Percentiles rank a stretch among this genome's conserved stretches.
Evolutionary conservation across 1,139 yeast genomes (phyloP).

Genomic region (Pichia sp.): DNA sequence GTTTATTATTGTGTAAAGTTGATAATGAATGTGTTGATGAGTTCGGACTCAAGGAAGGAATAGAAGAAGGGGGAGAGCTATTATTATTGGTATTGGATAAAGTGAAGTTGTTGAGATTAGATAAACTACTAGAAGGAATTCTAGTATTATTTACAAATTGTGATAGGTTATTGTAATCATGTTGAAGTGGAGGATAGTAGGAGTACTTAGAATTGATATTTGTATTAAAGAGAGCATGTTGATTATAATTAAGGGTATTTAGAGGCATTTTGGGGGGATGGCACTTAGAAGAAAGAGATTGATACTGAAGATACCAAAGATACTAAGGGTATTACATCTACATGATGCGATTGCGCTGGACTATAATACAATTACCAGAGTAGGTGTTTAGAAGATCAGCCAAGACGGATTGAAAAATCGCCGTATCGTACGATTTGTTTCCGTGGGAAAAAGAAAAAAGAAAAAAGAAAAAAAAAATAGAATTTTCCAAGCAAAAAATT

Average conservation of each 20-base stretch:
- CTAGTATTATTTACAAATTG: not conserved
- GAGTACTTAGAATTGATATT: not conserved
- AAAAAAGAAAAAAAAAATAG: too few relatives aligned
- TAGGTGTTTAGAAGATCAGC: too few relatives aligned
- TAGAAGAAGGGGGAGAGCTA: not conserved
- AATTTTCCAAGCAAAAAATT: too few relatives aligned
- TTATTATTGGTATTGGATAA: not conserved
- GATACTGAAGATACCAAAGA: too few relatives aligned
- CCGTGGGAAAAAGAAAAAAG: too few relatives aligned
- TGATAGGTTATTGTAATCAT: not conserved
- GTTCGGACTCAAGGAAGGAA: not conserved
- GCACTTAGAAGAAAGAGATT: too few relatives aligned
- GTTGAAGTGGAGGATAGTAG: not conserved
- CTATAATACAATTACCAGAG: too few relatives aligned
- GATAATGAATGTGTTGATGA: not conserved
- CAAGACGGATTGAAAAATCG: too few relatives aligned
- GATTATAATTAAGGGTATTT: not conserved
- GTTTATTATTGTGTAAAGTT: not conserved
- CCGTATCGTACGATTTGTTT: too few relatives aligned
- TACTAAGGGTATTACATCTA: too few relatives aligned
- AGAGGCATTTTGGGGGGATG: not conserved
- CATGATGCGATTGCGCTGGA: not conserved
- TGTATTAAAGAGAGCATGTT: not conserved
- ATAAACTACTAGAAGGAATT: not conserved
- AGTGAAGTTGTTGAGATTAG: not conserved